Evolutionary conservation across 805 yeast species (phyloP).

Genomic region (Yarrowia sp.): DNA sequence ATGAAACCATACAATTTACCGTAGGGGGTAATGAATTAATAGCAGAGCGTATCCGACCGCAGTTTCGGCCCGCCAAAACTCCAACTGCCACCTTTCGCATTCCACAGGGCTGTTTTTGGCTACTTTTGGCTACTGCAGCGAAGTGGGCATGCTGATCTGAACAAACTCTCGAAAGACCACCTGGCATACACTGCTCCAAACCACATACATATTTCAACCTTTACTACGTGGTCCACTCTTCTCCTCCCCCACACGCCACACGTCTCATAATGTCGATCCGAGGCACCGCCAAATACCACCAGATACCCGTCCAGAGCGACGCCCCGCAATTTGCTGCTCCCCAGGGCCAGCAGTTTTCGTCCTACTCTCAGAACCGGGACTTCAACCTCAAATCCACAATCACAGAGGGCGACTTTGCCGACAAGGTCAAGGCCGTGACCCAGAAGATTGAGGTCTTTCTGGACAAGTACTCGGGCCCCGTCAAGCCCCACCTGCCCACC

Average conservation of each 20-base stretch:
- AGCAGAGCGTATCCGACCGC: background rate
- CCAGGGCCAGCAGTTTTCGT: constrained; percentile 46
- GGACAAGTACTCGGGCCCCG: constrained; percentile 49
- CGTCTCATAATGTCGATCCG: constrained; percentile 36
- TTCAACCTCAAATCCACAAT: constrained; percentile 37
- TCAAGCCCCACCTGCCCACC: constrained; percentile 67
- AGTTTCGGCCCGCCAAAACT: no score
- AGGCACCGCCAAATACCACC: constrained; percentile 39
- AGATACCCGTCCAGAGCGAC: constrained; percentile 39
- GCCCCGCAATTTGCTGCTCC: constrained; percentile 40
- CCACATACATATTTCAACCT: constrained; percentile 9
- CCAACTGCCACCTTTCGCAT: constrained; percentile 1
- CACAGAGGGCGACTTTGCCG: constrained; percentile 37
- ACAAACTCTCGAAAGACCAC: constrained; percentile 39
- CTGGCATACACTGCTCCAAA: constrained; percentile 24
- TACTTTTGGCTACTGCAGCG: constrained; percentile 36
- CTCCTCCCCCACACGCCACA: constrained; percentile 2
- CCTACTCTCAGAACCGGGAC: constrained; percentile 36
- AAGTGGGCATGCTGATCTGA: constrained; percentile 39
- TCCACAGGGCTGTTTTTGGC: constrained; percentile 4
- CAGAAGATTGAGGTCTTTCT: constrained; percentile 48
- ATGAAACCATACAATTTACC: no score
- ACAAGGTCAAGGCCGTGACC: constrained; percentile 43
- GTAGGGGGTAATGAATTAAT: background rate
- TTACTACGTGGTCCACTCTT: constrained; percentile 1